A percentile compares a stretch with the other conserved stretches of the same genome.
These are phyloP conservation scores for Boechera stricta DNA, from an alignment of 345 rosid genomes.

Conservation along the genomic window DNA sequence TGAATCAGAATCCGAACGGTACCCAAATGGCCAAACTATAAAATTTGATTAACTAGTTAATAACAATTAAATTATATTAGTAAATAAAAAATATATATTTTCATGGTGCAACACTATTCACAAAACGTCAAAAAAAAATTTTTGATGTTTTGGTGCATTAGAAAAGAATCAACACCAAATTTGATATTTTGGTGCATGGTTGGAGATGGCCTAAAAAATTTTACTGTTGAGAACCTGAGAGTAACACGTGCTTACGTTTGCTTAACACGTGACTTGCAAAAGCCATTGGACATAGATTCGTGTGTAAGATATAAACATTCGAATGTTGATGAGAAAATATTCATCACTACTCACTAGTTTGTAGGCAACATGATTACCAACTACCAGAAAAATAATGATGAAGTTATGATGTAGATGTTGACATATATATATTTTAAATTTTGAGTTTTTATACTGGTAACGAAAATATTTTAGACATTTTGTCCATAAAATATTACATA, in stretches of 20 bases:
- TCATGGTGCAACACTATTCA: too few relatives aligned
- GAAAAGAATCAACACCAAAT: too few relatives aligned
- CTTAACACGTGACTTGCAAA: slow-evolving; percentile 22
- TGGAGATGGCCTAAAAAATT: background rate
- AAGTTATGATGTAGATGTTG: slow-evolving; percentile 18
- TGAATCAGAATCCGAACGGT: too few relatives aligned
- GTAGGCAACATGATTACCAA: slow-evolving; percentile 26
- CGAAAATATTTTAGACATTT: too few relatives aligned
- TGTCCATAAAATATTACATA: too few relatives aligned
- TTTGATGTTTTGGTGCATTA: too few relatives aligned
- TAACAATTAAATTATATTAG: too few relatives aligned
- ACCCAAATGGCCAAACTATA: too few relatives aligned
- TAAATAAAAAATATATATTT: too few relatives aligned
- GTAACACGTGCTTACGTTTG: slow-evolving; percentile 29
- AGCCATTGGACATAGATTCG: slow-evolving; percentile 8
- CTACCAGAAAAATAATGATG: background rate
- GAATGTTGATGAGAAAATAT: background rate
- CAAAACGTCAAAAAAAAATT: too few relatives aligned
- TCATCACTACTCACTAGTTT: slow-evolving; percentile 11
- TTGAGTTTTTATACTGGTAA: background rate
- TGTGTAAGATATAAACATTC: slow-evolving; percentile 10
- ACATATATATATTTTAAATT: slow-evolving; percentile 5
- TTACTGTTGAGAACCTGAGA: slow-evolving; percentile 25
- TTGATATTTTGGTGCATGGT: too few relatives aligned
- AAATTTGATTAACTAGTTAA: too few relatives aligned